Base-by-base conservation (phyloP, 31 red algal species). In the Odonthalia washingtoniensis region DNA sequence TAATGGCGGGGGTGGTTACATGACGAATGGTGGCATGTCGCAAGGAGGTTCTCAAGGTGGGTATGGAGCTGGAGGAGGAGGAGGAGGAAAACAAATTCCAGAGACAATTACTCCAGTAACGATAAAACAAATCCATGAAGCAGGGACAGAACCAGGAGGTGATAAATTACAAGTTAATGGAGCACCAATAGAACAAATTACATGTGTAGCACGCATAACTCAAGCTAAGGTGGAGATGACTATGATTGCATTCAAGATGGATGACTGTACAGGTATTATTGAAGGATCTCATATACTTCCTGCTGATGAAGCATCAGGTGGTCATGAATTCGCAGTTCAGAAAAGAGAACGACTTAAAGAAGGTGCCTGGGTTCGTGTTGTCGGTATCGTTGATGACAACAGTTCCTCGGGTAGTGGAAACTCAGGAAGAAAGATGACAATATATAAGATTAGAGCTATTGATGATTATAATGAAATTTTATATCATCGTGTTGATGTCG, bases 341-440 rank as follows among this genome's bases (percentile, higher is more conserved):
- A 94, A 88, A 44, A 31, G 82, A 33, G 80, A 72, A 40, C 45
- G 80, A 52, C 78, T 94, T 30, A 63, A 64, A 6, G 57, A 81
- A 6, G 93, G 87, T n/a, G 93, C 80, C 0, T 95, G 93, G 93
- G 79, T 95, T 83, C 87, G 88, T 35, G 44, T 95, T 40, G 88
- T 90, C 18, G 93, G 75, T 38, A 84, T 40, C 6, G 35, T 87
- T 28, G 64, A 81, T 6, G 67, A 77, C 27, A 66, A 63, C 17
- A 21, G 21, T 21, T 14, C 12, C 49, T 57, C 79, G 3, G n/a
- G n/a, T n/a, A n/a, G n/a, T n/a, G n/a, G n/a, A n/a, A 32, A 66
- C 26, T 42, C 26, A 0, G 35, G 63, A 36, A 21, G 83, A 2
- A 39, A 34, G 38, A 60, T 95, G 43, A 34, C 83, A 1, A 77